Evolutionary conservation across 331 rosid genomes (phyloP), one percentile per base, ranked within the genome.

Genomic region (Acacia pycnantha): DNA sequence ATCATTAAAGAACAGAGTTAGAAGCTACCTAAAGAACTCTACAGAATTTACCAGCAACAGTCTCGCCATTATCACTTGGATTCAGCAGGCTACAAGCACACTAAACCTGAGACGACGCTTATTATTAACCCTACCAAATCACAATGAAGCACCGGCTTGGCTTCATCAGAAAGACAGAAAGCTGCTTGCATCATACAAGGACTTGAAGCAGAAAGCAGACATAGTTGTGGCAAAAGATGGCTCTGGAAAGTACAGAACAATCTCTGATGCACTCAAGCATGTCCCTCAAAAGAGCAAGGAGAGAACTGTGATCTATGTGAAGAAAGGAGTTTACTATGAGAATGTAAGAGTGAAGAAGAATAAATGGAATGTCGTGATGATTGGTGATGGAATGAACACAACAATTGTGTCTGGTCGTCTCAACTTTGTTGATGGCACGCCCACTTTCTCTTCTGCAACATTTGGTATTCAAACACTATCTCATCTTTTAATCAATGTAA

Each of bases 381-480:
- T 92, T 72, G 98, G 98, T 22, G 98, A 94, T 86, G 97, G 98
- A 48, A 90, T 87, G 88, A 90, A 64, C 40, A 21, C 73, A 15
- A 92, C 98, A 15, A 76, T 81, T 74, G 94, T 94, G 1, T 85
- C 94, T 68, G 93, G 81, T 3, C 71, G 83, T 16, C 93, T 84
- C 69, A 94, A 94, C 82, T 79, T 86, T 74, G 79, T 90, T 1
- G 98, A 92, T 82, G 98, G 98, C 73, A 94, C 97, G 50, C 97
- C 97, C 10, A 94, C 98, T 41, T 94, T 90, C 85, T 83, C 94
- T 24, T 8, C 83, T 40, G 97, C 98, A 72, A 92, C 97, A 75
- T 90, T 94, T 82, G 98, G 98, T 92, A 90, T 29, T 62, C 15
- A 21, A 56, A 5, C 43, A 0, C 24, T 46, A 6, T 14, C 0